Evolutionary conservation across 2,329 filamentous ascomycete species (phyloP).

Genomic region (Dothideomycetidae sp.): DNA sequence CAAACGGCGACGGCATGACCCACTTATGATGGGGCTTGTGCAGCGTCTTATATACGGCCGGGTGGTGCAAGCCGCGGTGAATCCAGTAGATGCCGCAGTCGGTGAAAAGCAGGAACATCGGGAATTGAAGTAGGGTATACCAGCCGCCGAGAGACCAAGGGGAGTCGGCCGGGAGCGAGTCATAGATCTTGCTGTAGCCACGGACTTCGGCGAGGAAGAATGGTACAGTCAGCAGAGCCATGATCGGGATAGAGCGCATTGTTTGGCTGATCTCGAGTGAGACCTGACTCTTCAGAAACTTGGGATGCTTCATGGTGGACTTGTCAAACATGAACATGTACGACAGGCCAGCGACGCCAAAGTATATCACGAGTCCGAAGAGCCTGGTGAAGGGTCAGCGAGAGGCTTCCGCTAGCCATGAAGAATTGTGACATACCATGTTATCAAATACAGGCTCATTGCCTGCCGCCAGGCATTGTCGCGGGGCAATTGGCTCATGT

Average conservation of each 20-base stretch:
- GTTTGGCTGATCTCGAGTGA: conserved; percentile 73
- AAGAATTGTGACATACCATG: conserved; percentile 48
- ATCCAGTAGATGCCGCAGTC: conserved; percentile 88
- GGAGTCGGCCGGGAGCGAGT: conserved; percentile 36
- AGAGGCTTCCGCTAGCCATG: not conserved
- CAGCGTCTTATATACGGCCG: conserved; percentile 65
- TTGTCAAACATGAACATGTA: conserved; percentile 90
- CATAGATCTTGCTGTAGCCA: conserved; percentile 78
- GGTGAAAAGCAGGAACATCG: conserved; percentile 75
- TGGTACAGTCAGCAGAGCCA: conserved; percentile 67
- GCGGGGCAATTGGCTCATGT: conserved; percentile 60
- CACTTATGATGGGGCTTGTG: conserved; percentile 99
- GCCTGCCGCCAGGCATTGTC: conserved; percentile 66
- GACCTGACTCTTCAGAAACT: conserved; percentile 90
- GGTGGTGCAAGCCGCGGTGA: conserved; percentile 73
- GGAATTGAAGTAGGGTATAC: conserved; percentile 75
- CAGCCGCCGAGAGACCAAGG: conserved; percentile 59
- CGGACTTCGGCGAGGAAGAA: conserved; percentile 73
- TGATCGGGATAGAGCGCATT: conserved; percentile 60
- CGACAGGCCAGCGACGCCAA: conserved; percentile 65
- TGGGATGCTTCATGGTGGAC: conserved; percentile 72
- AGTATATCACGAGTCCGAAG: conserved; percentile 75
- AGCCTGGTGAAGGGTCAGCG: conserved; percentile 43
- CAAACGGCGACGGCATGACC: conserved; percentile 95
- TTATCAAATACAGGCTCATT: conserved; percentile 65